Percentiles rank a stretch among this genome's conserved stretches.
Evolutionary conservation across 2,329 filamentous ascomycete species (phyloP).

Genomic region (Colletotrichum sp.): DNA sequence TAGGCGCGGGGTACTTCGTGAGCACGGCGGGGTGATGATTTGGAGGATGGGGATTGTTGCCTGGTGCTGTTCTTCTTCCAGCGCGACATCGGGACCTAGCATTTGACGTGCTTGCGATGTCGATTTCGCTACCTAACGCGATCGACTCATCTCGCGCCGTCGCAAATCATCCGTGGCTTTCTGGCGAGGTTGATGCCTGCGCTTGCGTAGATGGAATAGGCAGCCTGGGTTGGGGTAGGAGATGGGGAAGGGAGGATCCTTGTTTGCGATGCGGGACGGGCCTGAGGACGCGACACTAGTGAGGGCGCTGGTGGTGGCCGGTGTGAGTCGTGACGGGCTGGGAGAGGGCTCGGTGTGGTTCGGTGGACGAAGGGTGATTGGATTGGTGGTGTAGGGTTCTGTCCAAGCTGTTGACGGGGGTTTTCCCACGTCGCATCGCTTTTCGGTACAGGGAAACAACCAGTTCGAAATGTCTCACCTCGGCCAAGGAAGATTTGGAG

Average conservation of each 20-base stretch:
- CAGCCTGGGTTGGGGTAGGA: background rate
- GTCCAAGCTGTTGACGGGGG: background rate
- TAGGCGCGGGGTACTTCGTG: background rate
- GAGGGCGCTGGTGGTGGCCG: background rate
- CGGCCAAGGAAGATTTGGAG: background rate
- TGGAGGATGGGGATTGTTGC: background rate
- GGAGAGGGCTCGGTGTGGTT: background rate
- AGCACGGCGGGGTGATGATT: background rate
- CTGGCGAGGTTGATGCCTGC: background rate
- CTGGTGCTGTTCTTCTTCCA: background rate
- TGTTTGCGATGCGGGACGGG: background rate
- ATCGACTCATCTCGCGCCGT: background rate
- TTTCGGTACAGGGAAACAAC: background rate
- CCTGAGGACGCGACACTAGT: background rate
- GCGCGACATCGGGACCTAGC: background rate
- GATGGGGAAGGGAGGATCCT: background rate
- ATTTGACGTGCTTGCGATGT: background rate
- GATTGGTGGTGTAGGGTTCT: no score
- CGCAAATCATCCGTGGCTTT: background rate
- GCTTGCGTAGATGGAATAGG: background rate
- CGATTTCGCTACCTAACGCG: background rate
- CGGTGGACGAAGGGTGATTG: background rate
- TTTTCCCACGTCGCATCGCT: background rate
- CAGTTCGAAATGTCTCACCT: background rate
- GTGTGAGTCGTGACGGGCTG: background rate